phyloP scores from a whole-genome alignment of 2,329 filamentous ascomycete species.

The Penicillium sp. region DNA sequence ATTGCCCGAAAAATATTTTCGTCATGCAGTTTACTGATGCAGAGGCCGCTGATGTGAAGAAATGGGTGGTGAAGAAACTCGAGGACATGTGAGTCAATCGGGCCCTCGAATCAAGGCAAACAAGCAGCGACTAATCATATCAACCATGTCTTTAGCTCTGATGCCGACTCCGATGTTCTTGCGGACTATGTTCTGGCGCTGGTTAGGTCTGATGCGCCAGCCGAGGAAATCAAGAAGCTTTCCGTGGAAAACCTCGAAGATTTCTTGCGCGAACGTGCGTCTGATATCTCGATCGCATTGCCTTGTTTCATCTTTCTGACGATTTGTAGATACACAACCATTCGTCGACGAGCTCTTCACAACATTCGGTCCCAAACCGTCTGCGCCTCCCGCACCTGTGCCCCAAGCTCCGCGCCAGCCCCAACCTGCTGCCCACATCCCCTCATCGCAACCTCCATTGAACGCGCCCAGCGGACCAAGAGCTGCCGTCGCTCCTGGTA shows the following conservation, averaged over 20 bases:
- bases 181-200: slow-evolving; percentile 63
- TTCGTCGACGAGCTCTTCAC: slow-evolving; percentile 59
- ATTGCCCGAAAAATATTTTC: background rate
- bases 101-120: background rate
- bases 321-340: slow-evolving; percentile 45
- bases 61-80: slow-evolving; percentile 58
- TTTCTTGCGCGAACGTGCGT: slow-evolving; percentile 55
- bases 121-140: slow-evolving; percentile 2
- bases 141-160: slow-evolving; percentile 49
- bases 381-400: slow-evolving; percentile 27
- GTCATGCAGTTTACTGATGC: slow-evolving; percentile 56
- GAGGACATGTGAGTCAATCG: slow-evolving; percentile 53
- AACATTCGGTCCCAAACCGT: slow-evolving; percentile 49
- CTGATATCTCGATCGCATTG: slow-evolving; percentile 18
- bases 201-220: slow-evolving; percentile 55
- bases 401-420: slow-evolving; percentile 23
- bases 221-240: slow-evolving; percentile 53
- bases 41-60: slow-evolving; percentile 54
- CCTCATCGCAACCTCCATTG: slow-evolving; percentile 23
- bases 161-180: slow-evolving; percentile 61
- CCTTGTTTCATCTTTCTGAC: slow-evolving; percentile 18
- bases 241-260: slow-evolving; percentile 58
- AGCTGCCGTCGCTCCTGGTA: slow-evolving; percentile 21
- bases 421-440: slow-evolving; percentile 14
- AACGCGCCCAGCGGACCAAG: slow-evolving; percentile 27